These are phyloP conservation scores for Rutstroemia sp. DNA, from an alignment of 2,329 filamentous ascomycete species.

Conservation along the genomic window DNA sequence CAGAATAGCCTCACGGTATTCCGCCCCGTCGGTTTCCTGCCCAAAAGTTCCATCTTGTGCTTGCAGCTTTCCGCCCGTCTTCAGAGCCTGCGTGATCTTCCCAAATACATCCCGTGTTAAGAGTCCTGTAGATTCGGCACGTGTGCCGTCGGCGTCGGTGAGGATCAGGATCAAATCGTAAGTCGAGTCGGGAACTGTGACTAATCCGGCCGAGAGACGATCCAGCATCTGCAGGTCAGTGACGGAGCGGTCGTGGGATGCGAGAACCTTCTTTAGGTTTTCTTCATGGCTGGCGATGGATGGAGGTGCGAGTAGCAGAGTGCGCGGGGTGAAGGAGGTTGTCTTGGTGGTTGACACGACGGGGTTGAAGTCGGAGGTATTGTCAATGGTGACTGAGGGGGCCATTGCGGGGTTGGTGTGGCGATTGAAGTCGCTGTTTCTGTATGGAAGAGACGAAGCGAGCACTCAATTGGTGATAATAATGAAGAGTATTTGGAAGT, in stretches of 20 bases:
- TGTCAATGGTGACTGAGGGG: constrained; percentile 27
- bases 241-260: constrained; percentile 62
- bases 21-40: constrained; percentile 34
- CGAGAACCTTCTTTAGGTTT: constrained; percentile 63
- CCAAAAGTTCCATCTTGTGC: constrained; percentile 60
- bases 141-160: constrained; percentile 64
- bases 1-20: constrained; percentile 73
- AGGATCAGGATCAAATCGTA: constrained; percentile 85
- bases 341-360: constrained; percentile 15
- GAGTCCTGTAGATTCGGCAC: constrained; percentile 53
- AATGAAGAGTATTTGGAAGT: not conserved
- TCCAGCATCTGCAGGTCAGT: constrained; percentile 98
- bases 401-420: constrained; percentile 18
- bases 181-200: constrained; percentile 64
- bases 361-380: constrained; percentile 26
- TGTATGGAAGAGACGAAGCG: not conserved
- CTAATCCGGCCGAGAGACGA: constrained; percentile 74
- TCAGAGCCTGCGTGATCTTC: constrained; percentile 63
- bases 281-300: constrained; percentile 82
- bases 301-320: constrained; percentile 81
- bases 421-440: not conserved
- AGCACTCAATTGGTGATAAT: not conserved
- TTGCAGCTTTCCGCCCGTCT: constrained; percentile 57
- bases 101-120: constrained; percentile 62
- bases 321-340: constrained; percentile 39